Evolutionary conservation across 306 rosid species (phyloP).

Genomic region (Purshia tridentata): DNA sequence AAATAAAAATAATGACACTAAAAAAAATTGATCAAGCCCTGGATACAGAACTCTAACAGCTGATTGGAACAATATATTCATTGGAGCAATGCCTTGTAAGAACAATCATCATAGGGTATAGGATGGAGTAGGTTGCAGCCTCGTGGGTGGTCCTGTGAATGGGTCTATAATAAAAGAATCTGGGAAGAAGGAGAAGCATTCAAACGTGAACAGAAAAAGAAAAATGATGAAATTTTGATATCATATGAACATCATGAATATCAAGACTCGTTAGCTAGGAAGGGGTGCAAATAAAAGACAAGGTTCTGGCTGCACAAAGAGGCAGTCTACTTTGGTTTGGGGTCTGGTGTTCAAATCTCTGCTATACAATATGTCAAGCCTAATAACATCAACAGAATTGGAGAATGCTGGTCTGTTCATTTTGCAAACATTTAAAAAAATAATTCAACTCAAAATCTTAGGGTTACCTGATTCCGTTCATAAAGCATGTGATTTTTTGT

Average conservation of each 20-base stretch:
- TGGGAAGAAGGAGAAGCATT: neutral
- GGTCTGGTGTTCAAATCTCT: neutral
- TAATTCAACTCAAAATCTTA: conserved; percentile 18
- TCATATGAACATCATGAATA: neutral
- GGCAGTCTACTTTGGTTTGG: neutral
- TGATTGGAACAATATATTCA: neutral
- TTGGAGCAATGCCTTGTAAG: too few species aligned
- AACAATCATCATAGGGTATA: neutral
- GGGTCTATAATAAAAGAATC: neutral
- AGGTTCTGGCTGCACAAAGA: neutral
- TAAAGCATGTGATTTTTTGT: conserved; percentile 98
- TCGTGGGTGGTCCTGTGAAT: neutral
- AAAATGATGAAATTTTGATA: neutral
- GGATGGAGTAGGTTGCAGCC: neutral
- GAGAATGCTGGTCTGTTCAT: conserved; percentile 1
- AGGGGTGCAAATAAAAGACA: neutral
- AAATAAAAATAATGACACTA: neutral
- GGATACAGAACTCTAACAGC: neutral
- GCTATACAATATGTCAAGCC: neutral
- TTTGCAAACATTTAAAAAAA: neutral
- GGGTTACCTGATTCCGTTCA: conserved; percentile 87
- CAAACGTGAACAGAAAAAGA: neutral
- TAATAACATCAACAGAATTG: conserved; percentile 5
- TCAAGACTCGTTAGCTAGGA: neutral
- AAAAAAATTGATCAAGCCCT: neutral